Conservation (phyloP, 352 stramenopile species). For the Phytopythium delawarense region DNA sequence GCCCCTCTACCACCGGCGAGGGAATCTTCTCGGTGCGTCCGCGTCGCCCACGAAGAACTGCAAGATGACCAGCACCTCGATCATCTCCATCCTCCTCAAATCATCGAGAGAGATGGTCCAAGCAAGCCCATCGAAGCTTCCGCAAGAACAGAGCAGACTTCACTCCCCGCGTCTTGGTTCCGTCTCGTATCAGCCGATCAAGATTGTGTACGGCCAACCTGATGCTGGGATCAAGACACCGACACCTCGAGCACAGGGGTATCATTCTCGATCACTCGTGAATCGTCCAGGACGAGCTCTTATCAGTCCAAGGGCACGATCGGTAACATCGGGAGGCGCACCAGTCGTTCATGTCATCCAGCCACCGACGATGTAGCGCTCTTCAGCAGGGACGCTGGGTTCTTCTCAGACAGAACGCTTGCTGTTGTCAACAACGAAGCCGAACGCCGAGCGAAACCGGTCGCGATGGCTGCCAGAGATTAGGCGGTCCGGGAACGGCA, state of each 20-base stretch:
- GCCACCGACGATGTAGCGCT: constrained; percentile 12
- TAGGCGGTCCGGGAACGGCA: constrained; percentile 33
- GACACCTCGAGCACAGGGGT: neutral
- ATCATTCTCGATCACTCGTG: neutral
- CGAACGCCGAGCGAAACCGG: constrained; percentile 31
- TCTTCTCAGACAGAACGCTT: neutral
- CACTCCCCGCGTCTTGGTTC: neutral
- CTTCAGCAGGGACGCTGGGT: neutral
- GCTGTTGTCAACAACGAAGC: constrained; percentile 20
- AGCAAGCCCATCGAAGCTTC: neutral
- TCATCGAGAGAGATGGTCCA: constrained; percentile 36
- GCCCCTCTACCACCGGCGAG: constrained; percentile 43
- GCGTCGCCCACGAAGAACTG: constrained; percentile 42
- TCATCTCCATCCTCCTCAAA: constrained; percentile 54
- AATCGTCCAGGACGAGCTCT: neutral
- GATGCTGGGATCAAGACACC: constrained; percentile 10
- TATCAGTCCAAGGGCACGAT: constrained; percentile 10
- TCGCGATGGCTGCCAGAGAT: constrained; percentile 13
- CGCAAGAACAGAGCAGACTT: neutral
- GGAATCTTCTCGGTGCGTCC: constrained; percentile 34
- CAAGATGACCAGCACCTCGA: constrained; percentile 61
- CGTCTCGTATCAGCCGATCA: neutral
- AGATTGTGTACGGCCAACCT: constrained; percentile 3
- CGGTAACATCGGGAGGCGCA: constrained; percentile 38
- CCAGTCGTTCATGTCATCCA: constrained; percentile 42